Evolutionary conservation across 2,329 filamentous ascomycete genomes (phyloP).

Genomic region (Graphiopsis chlorocephala): DNA sequence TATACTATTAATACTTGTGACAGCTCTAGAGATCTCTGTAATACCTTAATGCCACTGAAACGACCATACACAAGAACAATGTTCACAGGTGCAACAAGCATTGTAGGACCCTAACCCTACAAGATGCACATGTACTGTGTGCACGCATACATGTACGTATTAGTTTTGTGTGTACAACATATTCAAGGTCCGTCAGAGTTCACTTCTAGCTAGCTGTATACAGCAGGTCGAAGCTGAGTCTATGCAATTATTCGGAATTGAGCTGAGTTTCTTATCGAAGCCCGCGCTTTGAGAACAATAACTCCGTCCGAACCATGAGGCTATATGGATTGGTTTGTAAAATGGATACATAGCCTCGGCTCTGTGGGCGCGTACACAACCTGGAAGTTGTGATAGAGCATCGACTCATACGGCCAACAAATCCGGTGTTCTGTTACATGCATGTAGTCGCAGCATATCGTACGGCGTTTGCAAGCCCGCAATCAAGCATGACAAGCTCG

Average conservation of each 20-base stretch:
- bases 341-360: neutral
- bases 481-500: conserved; percentile 8
- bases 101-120: neutral
- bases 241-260: neutral
- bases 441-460: neutral
- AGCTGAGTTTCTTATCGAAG: neutral
- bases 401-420: neutral
- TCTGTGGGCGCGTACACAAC: too few species aligned
- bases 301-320: neutral
- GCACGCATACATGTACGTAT: neutral
- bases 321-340: neutral
- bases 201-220: neutral
- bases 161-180: neutral
- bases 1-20: neutral
- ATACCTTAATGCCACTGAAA: neutral
- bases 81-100: neutral
- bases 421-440: neutral
- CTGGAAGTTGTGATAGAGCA: neutral
- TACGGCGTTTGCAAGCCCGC: neutral
- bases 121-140: neutral
- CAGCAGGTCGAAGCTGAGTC: neutral
- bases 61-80: neutral
- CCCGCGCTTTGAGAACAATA: neutral
- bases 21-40: neutral
- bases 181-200: too few species aligned